These are phyloP conservation scores for Aspergillus chevalieri DNA, from an alignment of 2,329 filamentous ascomycete species.

Conservation along the genomic window DNA sequence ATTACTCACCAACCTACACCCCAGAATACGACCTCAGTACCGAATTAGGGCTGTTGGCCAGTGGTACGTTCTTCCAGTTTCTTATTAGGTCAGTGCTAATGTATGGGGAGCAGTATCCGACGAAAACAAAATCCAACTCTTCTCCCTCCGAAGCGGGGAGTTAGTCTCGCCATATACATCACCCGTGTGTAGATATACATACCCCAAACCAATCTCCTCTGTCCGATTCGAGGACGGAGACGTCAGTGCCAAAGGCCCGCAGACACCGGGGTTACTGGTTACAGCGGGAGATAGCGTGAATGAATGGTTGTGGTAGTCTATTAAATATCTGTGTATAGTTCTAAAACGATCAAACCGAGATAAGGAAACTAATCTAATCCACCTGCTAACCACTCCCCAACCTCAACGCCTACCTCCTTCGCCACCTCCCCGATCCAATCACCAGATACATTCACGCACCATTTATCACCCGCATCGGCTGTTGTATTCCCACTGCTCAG, in stretches of 20 bases:
- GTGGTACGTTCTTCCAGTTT: constrained; percentile 19
- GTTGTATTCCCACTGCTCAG: constrained; percentile 29
- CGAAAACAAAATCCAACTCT: constrained; percentile 29
- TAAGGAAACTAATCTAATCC: constrained; percentile 24
- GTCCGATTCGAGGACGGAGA: constrained; percentile 30
- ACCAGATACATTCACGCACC: constrained; percentile 43
- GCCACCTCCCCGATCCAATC: constrained; percentile 43
- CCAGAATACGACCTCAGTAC: constrained; percentile 32
- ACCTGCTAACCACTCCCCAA: constrained; percentile 40
- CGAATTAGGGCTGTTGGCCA: constrained; percentile 34
- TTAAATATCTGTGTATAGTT: not conserved
- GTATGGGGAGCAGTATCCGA: constrained; percentile 22
- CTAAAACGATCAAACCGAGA: not conserved
- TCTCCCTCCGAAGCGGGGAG: constrained; percentile 33
- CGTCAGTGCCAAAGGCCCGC: constrained; percentile 17
- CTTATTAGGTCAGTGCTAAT: not conserved
- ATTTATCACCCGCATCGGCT: constrained; percentile 40
- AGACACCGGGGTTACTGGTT: constrained; percentile 30
- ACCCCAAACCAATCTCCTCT: constrained; percentile 19
- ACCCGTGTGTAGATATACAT: constrained; percentile 20
- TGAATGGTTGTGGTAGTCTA: constrained; percentile 33
- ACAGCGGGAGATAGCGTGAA: constrained; percentile 26
- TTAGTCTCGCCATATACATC: constrained; percentile 17
- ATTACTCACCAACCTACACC: constrained; percentile 21
- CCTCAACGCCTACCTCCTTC: constrained; percentile 40